Conservation (phyloP, 2,329 filamentous ascomycete genomes). For the Xylaria sp. region DNA sequence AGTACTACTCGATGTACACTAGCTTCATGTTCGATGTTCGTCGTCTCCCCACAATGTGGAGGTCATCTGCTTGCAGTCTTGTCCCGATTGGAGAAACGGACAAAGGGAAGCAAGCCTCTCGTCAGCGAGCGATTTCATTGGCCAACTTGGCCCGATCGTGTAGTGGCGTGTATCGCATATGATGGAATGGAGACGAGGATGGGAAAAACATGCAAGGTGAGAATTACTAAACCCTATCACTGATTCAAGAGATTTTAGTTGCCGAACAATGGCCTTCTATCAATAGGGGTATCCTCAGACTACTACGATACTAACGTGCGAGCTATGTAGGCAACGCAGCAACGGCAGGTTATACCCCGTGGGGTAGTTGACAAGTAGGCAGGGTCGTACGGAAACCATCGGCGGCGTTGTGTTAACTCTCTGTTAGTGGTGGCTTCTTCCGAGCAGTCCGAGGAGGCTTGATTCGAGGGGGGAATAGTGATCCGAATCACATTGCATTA, state of each 20-base stretch:
- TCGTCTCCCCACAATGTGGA: conserved; percentile 14
- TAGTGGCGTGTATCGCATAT: neutral
- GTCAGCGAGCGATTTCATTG: neutral
- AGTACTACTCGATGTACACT: too few species aligned
- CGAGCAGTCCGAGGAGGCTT: neutral
- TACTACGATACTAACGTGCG: too few species aligned
- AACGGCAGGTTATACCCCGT: neutral
- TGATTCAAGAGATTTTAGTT: neutral
- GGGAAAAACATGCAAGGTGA: neutral
- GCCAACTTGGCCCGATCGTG: conserved; percentile 1
- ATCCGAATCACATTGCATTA: neutral
- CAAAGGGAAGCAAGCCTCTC: conserved; percentile 23
- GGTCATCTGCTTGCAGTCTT: conserved; percentile 14
- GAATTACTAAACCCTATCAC: conserved; percentile 14
- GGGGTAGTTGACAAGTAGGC: neutral
- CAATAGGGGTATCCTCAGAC: neutral
- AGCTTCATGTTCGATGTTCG: neutral
- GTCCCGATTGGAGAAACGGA: conserved; percentile 10
- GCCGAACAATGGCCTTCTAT: neutral
- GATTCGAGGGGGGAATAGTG: neutral
- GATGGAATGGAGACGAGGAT: neutral
- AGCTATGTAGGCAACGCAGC: too few species aligned
- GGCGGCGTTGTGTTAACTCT: neutral
- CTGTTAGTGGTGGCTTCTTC: neutral
- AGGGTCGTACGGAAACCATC: neutral